Percentiles rank a stretch among this genome's conserved stretches.
phyloP scores from a whole-genome alignment of 768 basidiomycete species.

The Lactarius hengduanensis region DNA sequence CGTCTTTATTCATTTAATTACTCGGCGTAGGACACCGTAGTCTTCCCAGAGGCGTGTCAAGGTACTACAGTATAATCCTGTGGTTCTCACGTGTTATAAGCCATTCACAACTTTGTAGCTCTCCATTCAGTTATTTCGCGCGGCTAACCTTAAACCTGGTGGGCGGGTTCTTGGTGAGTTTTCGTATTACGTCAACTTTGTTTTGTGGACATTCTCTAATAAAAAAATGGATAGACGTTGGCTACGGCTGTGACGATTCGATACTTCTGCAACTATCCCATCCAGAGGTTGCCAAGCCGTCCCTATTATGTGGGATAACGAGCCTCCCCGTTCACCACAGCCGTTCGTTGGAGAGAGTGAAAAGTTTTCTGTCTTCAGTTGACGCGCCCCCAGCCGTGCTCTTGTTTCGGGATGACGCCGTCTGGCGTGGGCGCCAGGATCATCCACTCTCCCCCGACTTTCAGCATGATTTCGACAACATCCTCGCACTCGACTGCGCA shows the following conservation, averaged over 20 bases:
- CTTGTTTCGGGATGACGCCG: constrained; percentile 52
- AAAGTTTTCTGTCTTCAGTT: constrained; percentile 7
- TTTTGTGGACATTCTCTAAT: constrained; percentile 2
- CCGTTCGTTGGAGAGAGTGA: constrained; percentile 46
- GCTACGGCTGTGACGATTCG: constrained; percentile 68
- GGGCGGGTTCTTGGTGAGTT: constrained; percentile 54
- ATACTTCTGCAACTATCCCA: constrained; percentile 53
- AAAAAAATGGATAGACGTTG: constrained; percentile 51
- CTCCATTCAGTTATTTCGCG: constrained; percentile 52
- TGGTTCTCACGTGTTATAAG: neutral
- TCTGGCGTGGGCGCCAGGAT: constrained; percentile 41
- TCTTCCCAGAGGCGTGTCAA: constrained; percentile 60
- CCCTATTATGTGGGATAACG: constrained; percentile 56
- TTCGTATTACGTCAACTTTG: too few species aligned
- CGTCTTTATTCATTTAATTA: neutral
- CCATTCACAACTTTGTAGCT: constrained; percentile 33
- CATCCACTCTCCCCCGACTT: constrained; percentile 44
- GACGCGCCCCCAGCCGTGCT: constrained; percentile 36
- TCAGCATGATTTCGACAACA: constrained; percentile 41
- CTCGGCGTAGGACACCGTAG: constrained; percentile 42
- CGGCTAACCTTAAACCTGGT: constrained; percentile 41
- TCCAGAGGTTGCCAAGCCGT: constrained; percentile 46
- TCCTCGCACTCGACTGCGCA: constrained; percentile 66
- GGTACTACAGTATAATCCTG: constrained; percentile 41
- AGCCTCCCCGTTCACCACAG: constrained; percentile 48